Evolutionary conservation across 2,329 filamentous ascomycete species (phyloP).

Genomic region (Trichoderma breve): DNA sequence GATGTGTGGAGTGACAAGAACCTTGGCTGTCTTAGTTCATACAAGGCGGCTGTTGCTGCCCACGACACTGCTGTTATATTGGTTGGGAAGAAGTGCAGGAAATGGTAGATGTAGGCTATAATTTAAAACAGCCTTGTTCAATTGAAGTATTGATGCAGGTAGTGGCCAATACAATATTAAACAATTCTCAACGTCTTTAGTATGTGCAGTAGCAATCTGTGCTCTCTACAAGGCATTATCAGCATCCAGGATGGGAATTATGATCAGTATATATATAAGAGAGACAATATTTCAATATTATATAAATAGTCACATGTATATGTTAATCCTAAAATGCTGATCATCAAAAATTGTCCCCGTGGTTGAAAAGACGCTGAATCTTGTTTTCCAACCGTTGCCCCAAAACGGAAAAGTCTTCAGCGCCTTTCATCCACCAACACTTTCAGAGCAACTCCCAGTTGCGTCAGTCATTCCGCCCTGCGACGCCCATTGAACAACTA

Average conservation of each 20-base stretch:
- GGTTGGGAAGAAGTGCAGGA: constrained; percentile 17
- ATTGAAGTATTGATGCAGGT: background rate
- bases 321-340: background rate
- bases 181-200: no score
- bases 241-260: background rate
- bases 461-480: background rate
- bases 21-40: constrained; percentile 36
- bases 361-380: background rate
- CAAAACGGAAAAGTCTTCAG: background rate
- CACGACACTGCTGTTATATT: constrained; percentile 38
- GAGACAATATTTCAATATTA: background rate
- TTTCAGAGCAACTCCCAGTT: background rate
- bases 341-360: background rate
- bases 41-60: constrained; percentile 30
- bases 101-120: background rate
- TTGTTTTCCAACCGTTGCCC: background rate
- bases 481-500: background rate
- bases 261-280: background rate
- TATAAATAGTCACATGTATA: background rate
- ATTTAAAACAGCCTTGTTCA: background rate
- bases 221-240: background rate
- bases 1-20: constrained; percentile 47
- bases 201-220: no score
- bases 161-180: background rate
- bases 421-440: background rate